These are phyloP conservation scores for Arbutus unedo DNA, from an alignment of 148 eudicot genomes.

Conservation along the genomic window DNA sequence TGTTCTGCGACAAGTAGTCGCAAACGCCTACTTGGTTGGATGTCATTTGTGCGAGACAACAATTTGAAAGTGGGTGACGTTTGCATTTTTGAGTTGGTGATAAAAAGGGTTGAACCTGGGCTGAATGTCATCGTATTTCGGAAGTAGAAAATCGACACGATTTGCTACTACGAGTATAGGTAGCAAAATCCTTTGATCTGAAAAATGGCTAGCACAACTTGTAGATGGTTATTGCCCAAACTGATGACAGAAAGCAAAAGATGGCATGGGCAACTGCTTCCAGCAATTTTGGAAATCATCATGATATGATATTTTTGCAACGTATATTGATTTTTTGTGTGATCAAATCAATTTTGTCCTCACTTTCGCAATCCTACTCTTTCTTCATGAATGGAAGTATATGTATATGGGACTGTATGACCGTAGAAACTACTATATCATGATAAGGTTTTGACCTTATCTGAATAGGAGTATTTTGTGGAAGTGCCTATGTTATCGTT, in stretches of 20 bases:
- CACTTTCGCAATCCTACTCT: too few species aligned
- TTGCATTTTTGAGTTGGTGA: conserved; percentile 32
- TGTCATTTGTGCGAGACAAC: conserved; percentile 28
- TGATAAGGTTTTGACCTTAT: too few species aligned
- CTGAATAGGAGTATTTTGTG: too few species aligned
- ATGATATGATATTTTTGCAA: background rate
- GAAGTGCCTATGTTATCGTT: too few species aligned
- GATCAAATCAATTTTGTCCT: too few species aligned
- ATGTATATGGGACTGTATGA: too few species aligned
- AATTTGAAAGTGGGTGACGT: conserved; percentile 27
- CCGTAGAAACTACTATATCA: too few species aligned
- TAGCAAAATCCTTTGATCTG: background rate
- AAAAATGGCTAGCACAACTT: too few species aligned
- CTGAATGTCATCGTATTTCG: conserved; percentile 17
- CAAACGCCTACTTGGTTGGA: background rate
- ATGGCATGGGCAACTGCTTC: background rate
- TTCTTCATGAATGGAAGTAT: too few species aligned
- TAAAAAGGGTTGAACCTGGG: background rate
- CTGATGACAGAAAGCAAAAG: background rate
- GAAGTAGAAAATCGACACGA: background rate
- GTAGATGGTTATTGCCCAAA: too few species aligned
- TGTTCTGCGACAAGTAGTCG: background rate
- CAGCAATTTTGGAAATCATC: background rate
- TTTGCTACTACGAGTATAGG: background rate
- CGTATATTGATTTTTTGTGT: too few species aligned